phyloP scores from a whole-genome alignment of 106 monocot genomes.

The Dendrobium huoshanense region DNA sequence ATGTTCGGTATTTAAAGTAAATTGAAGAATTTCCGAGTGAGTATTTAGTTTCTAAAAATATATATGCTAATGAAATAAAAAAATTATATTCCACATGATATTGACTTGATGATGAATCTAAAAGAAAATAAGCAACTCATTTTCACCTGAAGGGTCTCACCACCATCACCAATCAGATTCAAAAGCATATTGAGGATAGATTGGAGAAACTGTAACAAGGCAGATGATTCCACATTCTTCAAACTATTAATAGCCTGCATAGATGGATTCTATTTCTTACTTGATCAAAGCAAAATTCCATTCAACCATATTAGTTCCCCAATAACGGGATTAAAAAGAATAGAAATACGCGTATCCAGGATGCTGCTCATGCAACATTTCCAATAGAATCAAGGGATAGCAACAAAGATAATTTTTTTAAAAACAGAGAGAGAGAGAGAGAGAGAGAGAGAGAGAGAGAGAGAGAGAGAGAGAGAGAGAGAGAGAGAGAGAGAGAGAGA shows the following conservation, averaged over 20 bases:
- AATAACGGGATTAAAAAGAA: neutral
- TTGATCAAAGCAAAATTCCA: conserved; percentile 4
- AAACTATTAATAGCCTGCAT: conserved; percentile 97
- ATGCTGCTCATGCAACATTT: neutral
- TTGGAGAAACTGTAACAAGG: conserved; percentile 91
- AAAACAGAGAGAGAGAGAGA: neutral
- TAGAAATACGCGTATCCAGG: neutral
- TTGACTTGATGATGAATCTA: neutral
- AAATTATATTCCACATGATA: neutral
- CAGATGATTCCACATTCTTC: conserved; percentile 99
- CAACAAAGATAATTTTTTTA: neutral
- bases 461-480: too few relatives aligned
- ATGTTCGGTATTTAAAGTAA: neutral
- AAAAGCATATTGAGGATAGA: conserved; percentile 99
- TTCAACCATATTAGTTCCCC: neutral
- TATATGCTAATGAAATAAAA: neutral
- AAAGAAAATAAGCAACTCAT: neutral
- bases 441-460: neutral
- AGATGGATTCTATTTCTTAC: neutral
- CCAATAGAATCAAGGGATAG: neutral
- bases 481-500: neutral
- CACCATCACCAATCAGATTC: conserved; percentile 97
- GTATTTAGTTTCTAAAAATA: neutral
- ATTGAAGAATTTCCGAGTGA: neutral
- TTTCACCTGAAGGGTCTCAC: conserved; percentile 95